Evolutionary conservation across 2,329 filamentous ascomycete genomes (phyloP).

Genomic region (Aspergillus hortae): DNA sequence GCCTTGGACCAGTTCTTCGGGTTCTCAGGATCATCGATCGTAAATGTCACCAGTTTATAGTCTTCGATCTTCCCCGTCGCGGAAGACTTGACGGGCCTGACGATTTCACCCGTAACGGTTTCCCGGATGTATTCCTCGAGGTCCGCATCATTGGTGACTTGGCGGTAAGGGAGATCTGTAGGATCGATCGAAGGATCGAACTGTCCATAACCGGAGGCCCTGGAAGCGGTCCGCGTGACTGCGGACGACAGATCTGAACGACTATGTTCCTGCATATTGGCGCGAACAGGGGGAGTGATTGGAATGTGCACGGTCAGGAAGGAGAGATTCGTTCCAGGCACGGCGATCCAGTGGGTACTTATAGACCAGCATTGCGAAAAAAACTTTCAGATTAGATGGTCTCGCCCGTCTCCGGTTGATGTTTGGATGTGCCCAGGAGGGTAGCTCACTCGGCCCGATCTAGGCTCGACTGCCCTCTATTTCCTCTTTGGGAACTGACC

Average conservation of each 20-base stretch:
- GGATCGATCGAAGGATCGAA: constrained; percentile 36
- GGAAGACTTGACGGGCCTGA: constrained; percentile 53
- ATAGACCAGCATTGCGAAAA: constrained; percentile 7
- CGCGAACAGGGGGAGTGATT: background rate
- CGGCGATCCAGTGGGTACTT: constrained; percentile 2
- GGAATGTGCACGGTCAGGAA: background rate
- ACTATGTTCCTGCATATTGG: constrained; percentile 12
- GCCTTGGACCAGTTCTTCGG: constrained; percentile 81
- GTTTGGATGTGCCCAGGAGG: background rate
- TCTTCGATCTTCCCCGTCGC: constrained; percentile 48
- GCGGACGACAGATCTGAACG: constrained; percentile 8
- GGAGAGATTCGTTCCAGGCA: background rate
- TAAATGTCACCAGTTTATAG: constrained; percentile 68
- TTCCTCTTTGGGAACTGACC: constrained; percentile 13
- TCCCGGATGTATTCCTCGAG: constrained; percentile 66
- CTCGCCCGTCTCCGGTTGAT: background rate
- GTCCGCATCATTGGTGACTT: constrained; percentile 58
- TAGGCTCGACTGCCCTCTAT: constrained; percentile 4
- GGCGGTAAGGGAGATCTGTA: constrained; percentile 61
- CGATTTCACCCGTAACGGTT: constrained; percentile 59
- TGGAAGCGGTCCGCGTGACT: constrained; percentile 25
- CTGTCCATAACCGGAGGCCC: constrained; percentile 16
- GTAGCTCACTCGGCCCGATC: constrained; percentile 6
- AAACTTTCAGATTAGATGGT: background rate
- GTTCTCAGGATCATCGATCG: constrained; percentile 67